phyloP scores from a whole-genome alignment of 2,329 filamentous ascomycete species.

The Didymellaceae sp. region DNA sequence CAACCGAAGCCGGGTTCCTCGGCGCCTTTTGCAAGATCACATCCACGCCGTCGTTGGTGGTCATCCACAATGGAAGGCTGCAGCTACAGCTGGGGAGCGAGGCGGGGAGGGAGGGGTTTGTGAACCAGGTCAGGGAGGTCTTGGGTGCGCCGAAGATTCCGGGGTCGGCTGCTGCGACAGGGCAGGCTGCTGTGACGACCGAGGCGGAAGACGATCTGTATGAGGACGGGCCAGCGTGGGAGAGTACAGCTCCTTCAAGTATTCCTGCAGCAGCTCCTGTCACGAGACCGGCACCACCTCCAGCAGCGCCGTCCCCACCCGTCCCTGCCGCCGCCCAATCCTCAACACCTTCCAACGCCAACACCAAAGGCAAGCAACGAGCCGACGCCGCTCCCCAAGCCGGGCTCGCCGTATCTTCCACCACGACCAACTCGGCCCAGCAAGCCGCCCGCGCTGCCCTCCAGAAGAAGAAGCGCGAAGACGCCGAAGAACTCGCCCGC shows the following conservation, averaged over 20 bases:
- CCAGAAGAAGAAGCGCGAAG: constrained; percentile 69
- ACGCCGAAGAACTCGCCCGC: constrained; percentile 71
- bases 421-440: constrained; percentile 47
- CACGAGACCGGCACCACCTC: constrained; percentile 7
- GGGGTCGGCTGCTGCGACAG: constrained; percentile 23
- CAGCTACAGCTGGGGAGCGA: constrained; percentile 76
- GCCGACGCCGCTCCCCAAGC: constrained; percentile 47
- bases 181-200: constrained; percentile 13
- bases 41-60: constrained; percentile 76
- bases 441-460: constrained; percentile 52
- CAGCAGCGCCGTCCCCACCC: constrained; percentile 3
- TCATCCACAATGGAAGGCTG: constrained; percentile 81
- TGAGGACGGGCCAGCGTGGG: constrained; percentile 7
- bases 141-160: constrained; percentile 40
- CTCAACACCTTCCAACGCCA: constrained; percentile 29
- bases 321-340: constrained; percentile 8
- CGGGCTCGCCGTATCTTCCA: constrained; percentile 40
- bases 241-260: background rate
- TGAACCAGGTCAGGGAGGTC: constrained; percentile 59
- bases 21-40: constrained; percentile 82
- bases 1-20: constrained; percentile 81
- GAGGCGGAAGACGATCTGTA: constrained; percentile 15
- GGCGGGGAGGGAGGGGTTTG: constrained; percentile 69
- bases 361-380: constrained; percentile 51
- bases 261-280: constrained; percentile 14